Evolutionary conservation across 176 grass and related monocot genomes (phyloP).

Genomic region (Bonia amplexicaulis): DNA sequence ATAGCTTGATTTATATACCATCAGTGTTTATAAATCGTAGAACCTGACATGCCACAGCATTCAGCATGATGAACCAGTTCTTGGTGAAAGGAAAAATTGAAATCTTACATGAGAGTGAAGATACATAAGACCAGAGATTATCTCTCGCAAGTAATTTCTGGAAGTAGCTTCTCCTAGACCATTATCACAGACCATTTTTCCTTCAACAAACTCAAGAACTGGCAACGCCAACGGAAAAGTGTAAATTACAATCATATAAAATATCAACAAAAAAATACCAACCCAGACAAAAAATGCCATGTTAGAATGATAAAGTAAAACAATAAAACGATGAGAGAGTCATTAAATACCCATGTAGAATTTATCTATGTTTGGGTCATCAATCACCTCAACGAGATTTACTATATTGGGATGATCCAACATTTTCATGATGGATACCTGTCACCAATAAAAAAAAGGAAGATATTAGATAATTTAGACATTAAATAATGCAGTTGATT

Average conservation of each 20-base stretch:
- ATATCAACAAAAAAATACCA: too few species aligned
- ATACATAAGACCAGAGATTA: slow-evolving; percentile 77
- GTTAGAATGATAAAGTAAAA: slow-evolving; percentile 10
- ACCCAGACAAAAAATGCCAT: neutral
- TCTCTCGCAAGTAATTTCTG: slow-evolving; percentile 74
- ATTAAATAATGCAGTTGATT: too few species aligned
- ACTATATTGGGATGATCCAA: slow-evolving; percentile 92
- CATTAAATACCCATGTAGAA: slow-evolving; percentile 75
- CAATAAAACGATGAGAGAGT: neutral
- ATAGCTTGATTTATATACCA: neutral
- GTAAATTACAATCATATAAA: neutral
- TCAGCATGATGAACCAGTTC: neutral
- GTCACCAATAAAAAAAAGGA: neutral
- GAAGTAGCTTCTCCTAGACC: slow-evolving; percentile 60
- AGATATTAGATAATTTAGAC: too few species aligned
- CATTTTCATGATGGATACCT: slow-evolving; percentile 96
- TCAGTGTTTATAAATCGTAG: neutral
- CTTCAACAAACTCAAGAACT: slow-evolving; percentile 84
- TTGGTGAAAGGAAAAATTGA: neutral
- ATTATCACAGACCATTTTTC: slow-evolving; percentile 62
- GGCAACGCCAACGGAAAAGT: neutral
- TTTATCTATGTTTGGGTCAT: slow-evolving; percentile 72
- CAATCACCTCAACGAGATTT: slow-evolving; percentile 95
- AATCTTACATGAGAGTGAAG: slow-evolving; percentile 85
- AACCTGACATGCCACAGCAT: neutral